Evolutionary conservation across 345 rosid species (phyloP).

Genomic region (Alliaria petiolata): DNA sequence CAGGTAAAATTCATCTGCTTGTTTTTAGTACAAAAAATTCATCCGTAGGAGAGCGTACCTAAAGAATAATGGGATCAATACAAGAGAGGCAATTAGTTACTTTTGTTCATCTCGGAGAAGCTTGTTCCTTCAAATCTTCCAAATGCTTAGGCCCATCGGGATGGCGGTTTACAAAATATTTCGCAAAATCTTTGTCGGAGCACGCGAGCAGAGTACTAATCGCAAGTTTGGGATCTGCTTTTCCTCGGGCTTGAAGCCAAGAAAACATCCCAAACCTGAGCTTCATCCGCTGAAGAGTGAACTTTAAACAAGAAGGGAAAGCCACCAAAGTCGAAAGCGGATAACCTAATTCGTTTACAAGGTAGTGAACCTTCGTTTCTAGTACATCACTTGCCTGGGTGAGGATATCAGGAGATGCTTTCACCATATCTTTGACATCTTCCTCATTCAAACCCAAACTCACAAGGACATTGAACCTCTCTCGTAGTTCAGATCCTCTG

Average conservation of each 20-base stretch:
- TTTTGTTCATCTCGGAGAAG: not conserved
- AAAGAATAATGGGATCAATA: not conserved
- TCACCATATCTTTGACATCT: slow-evolving; percentile 54
- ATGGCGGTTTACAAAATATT: slow-evolving; percentile 43
- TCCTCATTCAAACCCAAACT: slow-evolving; percentile 55
- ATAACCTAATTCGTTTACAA: slow-evolving; percentile 47
- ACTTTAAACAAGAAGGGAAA: slow-evolving; percentile 59
- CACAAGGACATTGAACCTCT: slow-evolving; percentile 63
- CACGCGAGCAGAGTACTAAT: slow-evolving; percentile 47
- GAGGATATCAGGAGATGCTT: slow-evolving; percentile 54
- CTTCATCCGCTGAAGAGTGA: slow-evolving; percentile 44
- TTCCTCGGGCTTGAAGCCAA: slow-evolving; percentile 62
- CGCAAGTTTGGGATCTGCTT: slow-evolving; percentile 28
- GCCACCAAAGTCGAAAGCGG: slow-evolving; percentile 42
- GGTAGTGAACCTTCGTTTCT: slow-evolving; percentile 49
- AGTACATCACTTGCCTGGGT: slow-evolving; percentile 42
- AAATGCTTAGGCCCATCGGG: slow-evolving; percentile 55
- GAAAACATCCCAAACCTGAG: slow-evolving; percentile 55
- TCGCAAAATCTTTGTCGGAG: slow-evolving; percentile 39
- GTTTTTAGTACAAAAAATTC: too few relatives aligned
- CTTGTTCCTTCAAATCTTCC: slow-evolving; percentile 46
- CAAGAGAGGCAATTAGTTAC: not conserved
- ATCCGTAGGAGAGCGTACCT: not conserved
- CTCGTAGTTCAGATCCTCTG: slow-evolving; percentile 53
- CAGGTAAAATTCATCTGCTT: too few relatives aligned